Evolutionary conservation across 2,329 filamentous ascomycete species (phyloP).

Genomic region (Herpotrichia juniperi): DNA sequence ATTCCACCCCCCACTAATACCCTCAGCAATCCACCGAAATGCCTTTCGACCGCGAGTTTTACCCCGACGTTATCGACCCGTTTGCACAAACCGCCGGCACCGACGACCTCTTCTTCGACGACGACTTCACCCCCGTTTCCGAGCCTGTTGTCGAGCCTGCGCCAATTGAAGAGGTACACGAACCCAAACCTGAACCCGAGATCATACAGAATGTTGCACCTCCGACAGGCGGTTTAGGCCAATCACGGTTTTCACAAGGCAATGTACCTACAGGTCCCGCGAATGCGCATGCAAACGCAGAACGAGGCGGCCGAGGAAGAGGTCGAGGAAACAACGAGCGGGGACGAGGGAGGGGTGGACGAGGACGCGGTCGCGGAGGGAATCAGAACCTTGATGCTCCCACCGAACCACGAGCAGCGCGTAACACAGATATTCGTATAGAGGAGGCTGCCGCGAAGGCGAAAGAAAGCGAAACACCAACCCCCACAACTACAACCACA

Average conservation of each 20-base stretch:
- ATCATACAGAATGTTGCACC: slow-evolving; percentile 11
- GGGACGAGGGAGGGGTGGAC: slow-evolving; percentile 1
- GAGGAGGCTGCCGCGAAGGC: slow-evolving; percentile 5
- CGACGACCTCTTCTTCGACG: slow-evolving; percentile 59
- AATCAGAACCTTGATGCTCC: slow-evolving; percentile 6
- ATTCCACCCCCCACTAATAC: slow-evolving; percentile 8
- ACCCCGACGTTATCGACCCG: slow-evolving; percentile 44
- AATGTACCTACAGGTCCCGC: slow-evolving; percentile 33
- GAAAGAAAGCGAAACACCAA: slow-evolving; percentile 4
- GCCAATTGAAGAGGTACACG: slow-evolving; percentile 25
- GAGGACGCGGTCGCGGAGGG: neutral
- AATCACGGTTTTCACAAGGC: slow-evolving; percentile 21
- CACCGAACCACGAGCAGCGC: neutral
- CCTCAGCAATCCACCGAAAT: slow-evolving; percentile 17
- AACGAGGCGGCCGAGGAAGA: slow-evolving; percentile 31
- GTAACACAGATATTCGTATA: neutral
- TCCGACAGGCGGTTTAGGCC: slow-evolving; percentile 16
- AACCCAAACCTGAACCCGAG: slow-evolving; percentile 8
- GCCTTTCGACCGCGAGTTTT: slow-evolving; percentile 35
- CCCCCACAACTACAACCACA: slow-evolving; percentile 18
- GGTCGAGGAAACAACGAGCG: slow-evolving; percentile 24
- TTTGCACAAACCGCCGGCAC: slow-evolving; percentile 58
- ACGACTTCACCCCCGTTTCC: slow-evolving; percentile 56
- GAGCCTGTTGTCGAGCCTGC: slow-evolving; percentile 48
- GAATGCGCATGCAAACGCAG: too few species aligned